phyloP scores from a whole-genome alignment of 2,329 filamentous ascomycete genomes.

The Basipetospora chlamydospora region DNA sequence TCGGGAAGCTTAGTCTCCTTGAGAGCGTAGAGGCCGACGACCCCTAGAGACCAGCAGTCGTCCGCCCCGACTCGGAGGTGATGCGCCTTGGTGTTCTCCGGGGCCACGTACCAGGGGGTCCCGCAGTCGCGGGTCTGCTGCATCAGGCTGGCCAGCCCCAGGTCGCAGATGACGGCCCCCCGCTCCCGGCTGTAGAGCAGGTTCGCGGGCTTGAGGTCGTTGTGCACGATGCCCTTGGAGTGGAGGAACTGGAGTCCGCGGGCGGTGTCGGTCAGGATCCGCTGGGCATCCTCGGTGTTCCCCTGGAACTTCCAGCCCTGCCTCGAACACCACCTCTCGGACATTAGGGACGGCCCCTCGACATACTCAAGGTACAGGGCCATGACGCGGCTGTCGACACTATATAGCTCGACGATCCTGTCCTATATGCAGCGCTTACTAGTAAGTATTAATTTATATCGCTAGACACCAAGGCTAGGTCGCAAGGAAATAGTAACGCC shows the following conservation, averaged over 20 bases:
- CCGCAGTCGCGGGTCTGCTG: background rate
- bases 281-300: slow-evolving; percentile 2
- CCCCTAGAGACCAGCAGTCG: slow-evolving; percentile 44
- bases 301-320: slow-evolving; percentile 14
- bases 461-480: too few species aligned
- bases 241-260: slow-evolving; percentile 9
- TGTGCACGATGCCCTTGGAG: slow-evolving; percentile 6
- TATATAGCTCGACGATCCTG: slow-evolving; percentile 39
- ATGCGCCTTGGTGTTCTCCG: background rate
- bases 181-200: slow-evolving; percentile 7
- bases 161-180: slow-evolving; percentile 6
- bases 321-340: slow-evolving; percentile 32
- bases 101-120: slow-evolving; percentile 2
- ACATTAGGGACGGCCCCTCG: slow-evolving; percentile 37
- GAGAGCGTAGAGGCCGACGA: slow-evolving; percentile 49
- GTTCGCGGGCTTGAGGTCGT: slow-evolving; percentile 11
- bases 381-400: slow-evolving; percentile 42
- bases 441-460: too few species aligned
- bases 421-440: too few species aligned
- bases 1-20: too few species aligned
- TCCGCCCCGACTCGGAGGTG: slow-evolving; percentile 19
- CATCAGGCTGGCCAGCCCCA: slow-evolving; percentile 3
- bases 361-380: slow-evolving; percentile 48
- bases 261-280: slow-evolving; percentile 8
- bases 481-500: too few species aligned